These are phyloP conservation scores for Rhynchospora tenuis DNA, from an alignment of 176 grass and related monocot genomes.

Conservation along the genomic window DNA sequence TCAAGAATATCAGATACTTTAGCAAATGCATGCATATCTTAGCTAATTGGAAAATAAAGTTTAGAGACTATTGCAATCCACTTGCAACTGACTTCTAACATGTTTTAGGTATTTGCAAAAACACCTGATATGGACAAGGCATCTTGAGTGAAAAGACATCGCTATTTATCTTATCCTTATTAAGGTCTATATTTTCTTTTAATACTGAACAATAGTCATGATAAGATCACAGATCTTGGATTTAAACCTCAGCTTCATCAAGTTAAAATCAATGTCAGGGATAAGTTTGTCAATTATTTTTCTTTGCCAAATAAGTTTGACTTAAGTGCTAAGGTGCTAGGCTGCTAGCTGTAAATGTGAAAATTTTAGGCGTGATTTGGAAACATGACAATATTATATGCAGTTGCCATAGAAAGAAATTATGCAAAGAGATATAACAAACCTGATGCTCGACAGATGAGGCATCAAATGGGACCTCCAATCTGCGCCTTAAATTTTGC, in stretches of 20 bases:
- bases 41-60: not conserved
- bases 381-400: not conserved
- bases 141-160: not conserved
- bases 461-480: conserved; percentile 56
- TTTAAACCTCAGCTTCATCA: not conserved
- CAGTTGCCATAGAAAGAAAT: not conserved
- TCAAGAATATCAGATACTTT: not conserved
- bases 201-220: not conserved
- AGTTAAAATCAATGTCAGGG: not conserved
- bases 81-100: not conserved
- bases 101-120: not conserved
- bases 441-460: conserved; percentile 61
- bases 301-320: not conserved
- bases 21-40: not conserved
- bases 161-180: not conserved
- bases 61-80: not conserved
- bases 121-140: no score
- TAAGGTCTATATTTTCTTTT: not conserved
- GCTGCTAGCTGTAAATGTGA: not conserved
- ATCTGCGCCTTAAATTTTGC: conserved; percentile 56
- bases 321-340: not conserved
- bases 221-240: not conserved
- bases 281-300: not conserved
- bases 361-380: not conserved
- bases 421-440: not conserved